Evolutionary conservation across 306 rosid genomes (phyloP).

Genomic region (Pterocarpus macrocarpus): DNA sequence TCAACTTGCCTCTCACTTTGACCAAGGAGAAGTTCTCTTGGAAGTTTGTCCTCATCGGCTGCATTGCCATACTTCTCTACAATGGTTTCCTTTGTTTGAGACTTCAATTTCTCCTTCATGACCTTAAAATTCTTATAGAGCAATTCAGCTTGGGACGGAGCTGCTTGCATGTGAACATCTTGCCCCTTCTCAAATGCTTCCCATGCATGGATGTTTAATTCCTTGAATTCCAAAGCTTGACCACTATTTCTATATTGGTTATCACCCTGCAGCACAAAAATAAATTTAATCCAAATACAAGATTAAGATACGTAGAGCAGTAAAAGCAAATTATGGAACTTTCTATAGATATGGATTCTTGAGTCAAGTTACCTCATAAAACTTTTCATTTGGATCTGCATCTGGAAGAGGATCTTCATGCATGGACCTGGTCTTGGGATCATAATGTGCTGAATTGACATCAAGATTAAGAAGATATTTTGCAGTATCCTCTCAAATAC

Average conservation of each 20-base stretch:
- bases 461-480: slow-evolving; percentile 73
- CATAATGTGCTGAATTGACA: slow-evolving; percentile 66
- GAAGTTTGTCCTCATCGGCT: slow-evolving; percentile 56
- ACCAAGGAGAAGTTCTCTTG: slow-evolving; percentile 65
- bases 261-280: slow-evolving; percentile 53
- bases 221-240: slow-evolving; percentile 71
- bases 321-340: not conserved
- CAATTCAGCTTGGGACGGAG: slow-evolving; percentile 74
- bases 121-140: slow-evolving; percentile 64
- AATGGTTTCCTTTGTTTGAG: slow-evolving; percentile 63
- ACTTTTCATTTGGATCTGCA: slow-evolving; percentile 72
- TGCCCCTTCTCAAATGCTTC: slow-evolving; percentile 72
- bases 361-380: slow-evolving; percentile 51
- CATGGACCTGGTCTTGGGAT: slow-evolving; percentile 72
- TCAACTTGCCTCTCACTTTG: slow-evolving; percentile 65
- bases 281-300: not conserved
- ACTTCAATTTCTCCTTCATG: slow-evolving; percentile 60
- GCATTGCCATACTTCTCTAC: slow-evolving; percentile 71
- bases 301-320: not conserved
- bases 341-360: not conserved
- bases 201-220: slow-evolving; percentile 68
- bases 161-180: slow-evolving; percentile 67
- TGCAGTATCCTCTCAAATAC: slow-evolving; percentile 71
- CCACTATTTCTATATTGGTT: slow-evolving; percentile 60
- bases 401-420: slow-evolving; percentile 74